Base-by-base conservation (phyloP, 2,329 filamentous ascomycete genomes). In the Alternaria brassicae region DNA sequence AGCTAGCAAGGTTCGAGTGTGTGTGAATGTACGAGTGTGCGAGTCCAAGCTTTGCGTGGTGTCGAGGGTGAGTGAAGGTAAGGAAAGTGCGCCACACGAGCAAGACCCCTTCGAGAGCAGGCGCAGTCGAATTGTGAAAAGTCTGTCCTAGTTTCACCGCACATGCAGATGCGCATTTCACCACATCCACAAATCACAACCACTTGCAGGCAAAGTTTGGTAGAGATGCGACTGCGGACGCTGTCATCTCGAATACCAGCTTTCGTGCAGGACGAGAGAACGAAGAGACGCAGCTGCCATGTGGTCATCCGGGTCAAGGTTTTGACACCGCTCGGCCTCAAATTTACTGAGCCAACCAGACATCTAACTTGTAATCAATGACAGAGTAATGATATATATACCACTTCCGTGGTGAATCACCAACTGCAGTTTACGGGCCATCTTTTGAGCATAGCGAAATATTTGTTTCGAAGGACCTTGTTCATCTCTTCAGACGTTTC, bases 1-100 rank as follows among this genome's bases (percentile, higher is more conserved):
- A 15, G 3, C 19, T 52, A 30, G 36, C 23, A 12, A 28, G 15
- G 13, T 30, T 32, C 4, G 15, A 19, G 19, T 15, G 21, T 12
- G 19, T 52, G 32, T 52, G 28, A 28, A 41, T 39, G 12, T 40
- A 30, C 7, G 17, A 37, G 17, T 34, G 28, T 56, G 30, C 23
- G 40, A 41, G n/a, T 27, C 25, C n/a, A 19, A 45, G 34, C 40
- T 32, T 52, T 52, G 4, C 30, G 30, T 37, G 15, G 49, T 39
- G 34, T 48, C 47, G 55, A 39, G 27, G 19, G 51, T 12, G 27
- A 47, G 49, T 57, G 54, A 57, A 58, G 34, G 34, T 30, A 32
- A 47, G 41, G 41, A 53, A 53, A 27, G 47, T 23, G 34, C 40
- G 41, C n/a, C 41, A 40, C 27, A 34, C 17, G 41, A 41, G 3